These are phyloP conservation scores for Ichthyophthirius multifiliis DNA, from an alignment of 169 alveolate species.

Conservation along the genomic window DNA sequence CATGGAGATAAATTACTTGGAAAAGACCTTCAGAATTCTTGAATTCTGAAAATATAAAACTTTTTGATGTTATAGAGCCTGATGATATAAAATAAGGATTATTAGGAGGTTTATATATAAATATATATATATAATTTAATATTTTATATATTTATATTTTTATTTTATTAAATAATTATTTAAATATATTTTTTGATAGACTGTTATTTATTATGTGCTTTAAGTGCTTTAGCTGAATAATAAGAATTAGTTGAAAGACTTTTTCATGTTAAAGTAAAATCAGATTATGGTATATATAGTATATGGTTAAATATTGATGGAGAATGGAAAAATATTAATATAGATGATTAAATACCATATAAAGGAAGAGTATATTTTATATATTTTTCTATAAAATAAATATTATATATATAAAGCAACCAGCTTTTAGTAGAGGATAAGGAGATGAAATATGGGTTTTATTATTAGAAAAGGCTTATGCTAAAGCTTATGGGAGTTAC, in stretches of 20 bases:
- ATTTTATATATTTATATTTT: background rate
- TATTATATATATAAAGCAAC: conserved; percentile 30
- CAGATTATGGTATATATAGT: conserved; percentile 71
- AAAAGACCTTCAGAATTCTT: conserved; percentile 75
- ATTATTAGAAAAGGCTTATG: conserved; percentile 86
- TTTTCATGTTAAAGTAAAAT: conserved; percentile 69
- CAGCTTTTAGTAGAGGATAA: conserved; percentile 44
- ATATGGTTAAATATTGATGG: conserved; percentile 80
- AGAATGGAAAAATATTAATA: conserved; percentile 81
- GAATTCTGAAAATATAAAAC: conserved; percentile 41
- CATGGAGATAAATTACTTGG: conserved; percentile 59
- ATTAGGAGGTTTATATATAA: conserved; percentile 18
- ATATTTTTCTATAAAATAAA: conserved; percentile 19
- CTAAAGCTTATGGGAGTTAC: conserved; percentile 77
- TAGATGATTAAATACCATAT: conserved; percentile 86
- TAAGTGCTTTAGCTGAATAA: conserved; percentile 79
- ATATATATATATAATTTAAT: too few relatives aligned
- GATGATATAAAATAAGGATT: conserved; percentile 80
- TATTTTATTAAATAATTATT: background rate
- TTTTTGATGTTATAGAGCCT: conserved; percentile 73
- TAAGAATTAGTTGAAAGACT: conserved; percentile 63
- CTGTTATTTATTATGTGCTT: conserved; percentile 83
- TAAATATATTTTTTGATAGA: conserved; percentile 38
- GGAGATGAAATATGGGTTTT: conserved; percentile 82
- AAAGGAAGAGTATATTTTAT: conserved; percentile 29